Conservation (phyloP, 805 yeast species). For the Candida gorgasii region DNA sequence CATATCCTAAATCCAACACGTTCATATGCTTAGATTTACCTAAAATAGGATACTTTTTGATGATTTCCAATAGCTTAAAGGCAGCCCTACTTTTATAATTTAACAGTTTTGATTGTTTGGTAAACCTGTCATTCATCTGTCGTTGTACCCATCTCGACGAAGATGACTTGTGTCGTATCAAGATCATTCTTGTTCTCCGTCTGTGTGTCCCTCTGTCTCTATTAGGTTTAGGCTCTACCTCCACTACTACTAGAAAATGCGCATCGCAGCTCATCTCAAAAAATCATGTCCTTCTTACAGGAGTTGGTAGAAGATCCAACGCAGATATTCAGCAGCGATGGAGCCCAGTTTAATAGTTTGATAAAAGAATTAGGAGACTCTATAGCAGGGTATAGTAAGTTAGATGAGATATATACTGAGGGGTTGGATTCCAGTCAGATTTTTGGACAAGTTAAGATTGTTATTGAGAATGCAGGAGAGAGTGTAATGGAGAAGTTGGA, state of each 20-base stretch:
- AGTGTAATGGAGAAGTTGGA: slow-evolving; percentile 59
- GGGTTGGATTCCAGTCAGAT: slow-evolving; percentile 90
- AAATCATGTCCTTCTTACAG: slow-evolving; percentile 12
- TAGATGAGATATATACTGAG: slow-evolving; percentile 80
- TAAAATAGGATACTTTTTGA: slow-evolving; percentile 63
- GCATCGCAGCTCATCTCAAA: slow-evolving; percentile 17
- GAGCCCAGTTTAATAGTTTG: slow-evolving; percentile 26
- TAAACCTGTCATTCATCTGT: slow-evolving; percentile 62
- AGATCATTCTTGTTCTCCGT: too few species aligned
- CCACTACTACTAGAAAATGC: too few species aligned
- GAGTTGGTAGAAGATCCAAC: slow-evolving; percentile 18
- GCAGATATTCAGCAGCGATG: slow-evolving; percentile 10
- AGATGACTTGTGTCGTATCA: slow-evolving; percentile 33
- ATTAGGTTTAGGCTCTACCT: too few species aligned
- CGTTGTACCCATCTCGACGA: slow-evolving; percentile 76
- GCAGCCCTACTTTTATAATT: slow-evolving; percentile 86
- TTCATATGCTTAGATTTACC: slow-evolving; percentile 44
- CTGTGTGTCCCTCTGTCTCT: too few species aligned
- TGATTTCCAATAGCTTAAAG: slow-evolving; percentile 76
- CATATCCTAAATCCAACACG: slow-evolving; percentile 87
- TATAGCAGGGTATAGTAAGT: slow-evolving; percentile 53
- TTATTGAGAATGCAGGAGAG: slow-evolving; percentile 76
- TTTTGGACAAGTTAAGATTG: slow-evolving; percentile 89
- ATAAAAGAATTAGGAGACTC: slow-evolving; percentile 61
- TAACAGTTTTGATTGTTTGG: slow-evolving; percentile 63